Evolutionary conservation across 495 filamentous ascomycete species (phyloP), one percentile per base, ranked within the genome.

Genomic region (Penicillium atrosanguineum): DNA sequence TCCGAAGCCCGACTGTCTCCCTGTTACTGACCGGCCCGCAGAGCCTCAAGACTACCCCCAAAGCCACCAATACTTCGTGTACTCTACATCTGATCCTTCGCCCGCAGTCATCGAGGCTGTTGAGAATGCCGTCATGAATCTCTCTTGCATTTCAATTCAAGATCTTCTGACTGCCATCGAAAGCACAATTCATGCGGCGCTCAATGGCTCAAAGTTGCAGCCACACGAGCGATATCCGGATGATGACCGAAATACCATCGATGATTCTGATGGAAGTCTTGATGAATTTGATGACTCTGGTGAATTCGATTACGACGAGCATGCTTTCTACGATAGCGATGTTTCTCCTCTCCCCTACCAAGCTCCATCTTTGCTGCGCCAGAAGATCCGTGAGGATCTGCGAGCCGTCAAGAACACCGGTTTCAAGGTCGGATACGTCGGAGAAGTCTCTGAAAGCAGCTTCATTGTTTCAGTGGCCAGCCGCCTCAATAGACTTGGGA

Each of bases 351-450:
- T 46, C n/a, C 68, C 70, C 42, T 46, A 43, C 50, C 63, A 50
- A 55, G 55, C 41, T 16, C 69, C 73, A 7, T 14, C 43, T 7
- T 19, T 48, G 14, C 9, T 64, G 14, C 29, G 44, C 6, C 48
- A 52, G 38, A 63, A 78, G 28, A 72, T 95, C 16, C 79, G 79
- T 28, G 61, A 61, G 7, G 92, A 97, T 67, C 75, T 97, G 5
- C 73, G 70, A 39, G 60, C 60, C 6, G 84, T 75, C 6, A 86
- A 83, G 58, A 48, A 73, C 2, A 83, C 87, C 14, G 91, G 90
- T 0, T 93, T 91, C 69, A 88, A 82, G 49, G 75, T 91, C n/a
- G 89, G 89, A 4, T 73, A 81, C 34, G 62, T 87, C 7, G 81
- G 79, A 11, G 70, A 73, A 8, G 62, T 82, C 9, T 61, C 74